Percentiles rank a stretch among this genome's conserved stretches.
Conservation (phyloP, 2,329 filamentous ascomycete genomes). For the Penicillium corylophilum region DNA sequence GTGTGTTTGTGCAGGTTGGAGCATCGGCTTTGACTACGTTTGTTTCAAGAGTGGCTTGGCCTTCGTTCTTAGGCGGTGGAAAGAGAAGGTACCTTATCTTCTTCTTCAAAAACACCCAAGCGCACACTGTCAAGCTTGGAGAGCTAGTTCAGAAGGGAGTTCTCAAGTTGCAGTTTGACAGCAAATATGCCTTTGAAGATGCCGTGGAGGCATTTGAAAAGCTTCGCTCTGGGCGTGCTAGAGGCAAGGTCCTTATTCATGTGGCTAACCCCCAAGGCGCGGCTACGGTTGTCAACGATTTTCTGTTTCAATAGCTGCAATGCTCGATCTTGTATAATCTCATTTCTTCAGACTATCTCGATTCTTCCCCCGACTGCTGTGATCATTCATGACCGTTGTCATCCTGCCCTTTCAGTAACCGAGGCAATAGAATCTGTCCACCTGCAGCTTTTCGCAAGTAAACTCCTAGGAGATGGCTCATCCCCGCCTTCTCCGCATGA, state of each 20-base stretch:
- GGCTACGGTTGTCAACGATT: neutral
- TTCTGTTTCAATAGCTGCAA: neutral
- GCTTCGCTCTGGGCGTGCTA: constrained; percentile 55
- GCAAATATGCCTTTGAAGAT: constrained; percentile 56
- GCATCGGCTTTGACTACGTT: constrained; percentile 33
- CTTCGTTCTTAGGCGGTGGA: constrained; percentile 53
- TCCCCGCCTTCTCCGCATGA: constrained; percentile 19
- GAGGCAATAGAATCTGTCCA: constrained; percentile 18
- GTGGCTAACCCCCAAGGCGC: constrained; percentile 18
- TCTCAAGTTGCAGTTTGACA: constrained; percentile 57
- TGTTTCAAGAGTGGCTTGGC: constrained; percentile 43
- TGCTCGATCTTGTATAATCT: neutral
- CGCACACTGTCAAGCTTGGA: constrained; percentile 52
- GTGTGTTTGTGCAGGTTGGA: constrained; percentile 56
- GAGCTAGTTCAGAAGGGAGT: constrained; percentile 60
- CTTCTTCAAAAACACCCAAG: constrained; percentile 37
- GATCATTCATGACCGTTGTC: neutral
- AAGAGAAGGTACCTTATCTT: constrained; percentile 38
- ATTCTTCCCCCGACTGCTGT: neutral
- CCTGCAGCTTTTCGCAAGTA: constrained; percentile 17
- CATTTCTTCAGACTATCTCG: neutral
- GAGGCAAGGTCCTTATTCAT: constrained; percentile 59
- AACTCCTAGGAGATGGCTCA: constrained; percentile 18
- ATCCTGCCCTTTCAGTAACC: constrained; percentile 10
- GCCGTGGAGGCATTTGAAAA: constrained; percentile 58